Percentiles rank a stretch among this genome's conserved stretches.
These are phyloP conservation scores for Colletotrichum sp. DNA, from an alignment of 2,329 filamentous ascomycete genomes.

Conservation along the genomic window DNA sequence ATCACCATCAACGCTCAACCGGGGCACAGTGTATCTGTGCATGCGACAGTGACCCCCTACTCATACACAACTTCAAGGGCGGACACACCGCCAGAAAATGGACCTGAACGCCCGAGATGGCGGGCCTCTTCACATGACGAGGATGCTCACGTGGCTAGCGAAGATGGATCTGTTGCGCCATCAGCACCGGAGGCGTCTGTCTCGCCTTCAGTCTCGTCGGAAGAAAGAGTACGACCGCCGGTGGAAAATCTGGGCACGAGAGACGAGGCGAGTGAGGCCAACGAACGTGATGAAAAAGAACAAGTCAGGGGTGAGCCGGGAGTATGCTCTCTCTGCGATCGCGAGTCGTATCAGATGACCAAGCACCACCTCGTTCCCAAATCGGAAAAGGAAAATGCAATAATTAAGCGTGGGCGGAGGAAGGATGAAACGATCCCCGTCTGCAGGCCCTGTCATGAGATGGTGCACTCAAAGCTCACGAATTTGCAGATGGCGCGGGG, in stretches of 20 bases:
- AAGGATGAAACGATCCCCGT: neutral
- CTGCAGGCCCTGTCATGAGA: neutral
- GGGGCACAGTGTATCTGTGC: neutral
- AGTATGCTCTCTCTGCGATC: neutral
- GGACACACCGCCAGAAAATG: neutral
- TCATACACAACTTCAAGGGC: neutral
- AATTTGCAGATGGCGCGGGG: neutral
- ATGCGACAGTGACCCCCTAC: neutral
- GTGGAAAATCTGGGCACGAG: neutral
- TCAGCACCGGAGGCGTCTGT: neutral
- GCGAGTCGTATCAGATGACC: neutral
- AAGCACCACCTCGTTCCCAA: neutral
- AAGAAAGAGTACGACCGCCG: neutral
- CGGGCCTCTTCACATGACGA: neutral
- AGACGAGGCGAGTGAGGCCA: neutral
- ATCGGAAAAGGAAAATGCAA: neutral
- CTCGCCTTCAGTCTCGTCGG: neutral
- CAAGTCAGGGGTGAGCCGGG: neutral
- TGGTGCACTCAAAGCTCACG: neutral
- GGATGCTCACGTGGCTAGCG: neutral
- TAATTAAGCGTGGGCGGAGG: neutral
- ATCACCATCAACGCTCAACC: neutral
- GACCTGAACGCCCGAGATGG: neutral
- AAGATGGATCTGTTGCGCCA: neutral
- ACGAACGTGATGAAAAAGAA: neutral